Evolutionary conservation across 768 basidiomycete species (phyloP), one percentile per base, ranked within the genome.

Genomic region (Leccinum disarticulatum): DNA sequence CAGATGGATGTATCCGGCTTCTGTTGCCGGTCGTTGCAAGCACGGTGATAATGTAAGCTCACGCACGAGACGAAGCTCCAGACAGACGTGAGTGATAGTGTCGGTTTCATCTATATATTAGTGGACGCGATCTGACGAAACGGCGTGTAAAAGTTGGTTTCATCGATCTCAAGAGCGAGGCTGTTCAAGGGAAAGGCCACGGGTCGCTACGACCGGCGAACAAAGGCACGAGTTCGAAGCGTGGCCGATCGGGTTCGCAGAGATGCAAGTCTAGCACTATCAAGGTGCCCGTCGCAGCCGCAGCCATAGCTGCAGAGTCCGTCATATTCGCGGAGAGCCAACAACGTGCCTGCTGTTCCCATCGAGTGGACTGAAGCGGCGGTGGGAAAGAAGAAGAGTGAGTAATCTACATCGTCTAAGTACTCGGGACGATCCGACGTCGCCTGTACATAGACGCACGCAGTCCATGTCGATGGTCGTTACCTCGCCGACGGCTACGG

Each of bases 1-100:
- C 61, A 64, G 64, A 31, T 60, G 31, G 64, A 31, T 60, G 31
- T 73, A 72, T 47, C 59, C 68, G 8, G 68, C 67, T 4, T 74
- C 66, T 51, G 2, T 50, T 9, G 54, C 63, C 1, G 72, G 72
- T 6, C 52, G 65, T 6, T 75, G 72, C 63, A 65, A 59, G 48
- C 27, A 67, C 19, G 73, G 70, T 14, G 55, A 65, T 33, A 64
- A 73, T 56, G 72, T 38, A 72, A 53, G 58, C 47, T 75, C 22
- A 68, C 68, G 30, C 72, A 75, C 41, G 65, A 73, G 36, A 74
- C 65, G 43, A 66, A 66, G 13, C 49, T 72, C 22, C 58, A 61
- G 25, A 57, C 59, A 4, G 61, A 70, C 53, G 73, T 73, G 55
- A 60, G 72, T 61, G 5, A n/a, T 3, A 1, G 49, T 43, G 31